Evolutionary conservation across 768 basidiomycete genomes (phyloP).

Genomic region (Boletus rufocinnamomeus): DNA sequence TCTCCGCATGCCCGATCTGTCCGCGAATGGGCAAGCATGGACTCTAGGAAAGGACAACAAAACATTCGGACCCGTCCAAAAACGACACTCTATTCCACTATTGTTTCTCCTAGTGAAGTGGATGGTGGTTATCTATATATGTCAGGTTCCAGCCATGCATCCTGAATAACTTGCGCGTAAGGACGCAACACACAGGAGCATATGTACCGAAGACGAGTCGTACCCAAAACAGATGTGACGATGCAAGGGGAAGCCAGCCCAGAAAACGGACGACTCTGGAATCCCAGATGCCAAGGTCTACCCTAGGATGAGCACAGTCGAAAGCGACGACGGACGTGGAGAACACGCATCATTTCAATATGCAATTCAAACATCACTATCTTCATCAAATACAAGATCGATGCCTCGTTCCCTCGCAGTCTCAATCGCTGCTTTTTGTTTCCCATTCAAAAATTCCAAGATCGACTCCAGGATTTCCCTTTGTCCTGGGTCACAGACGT

Average conservation of each 20-base stretch:
- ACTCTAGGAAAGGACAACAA: too few relatives aligned
- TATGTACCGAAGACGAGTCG: too few relatives aligned
- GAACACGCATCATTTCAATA: not conserved
- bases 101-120: too few relatives aligned
- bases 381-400: conserved; percentile 51
- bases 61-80: too few relatives aligned
- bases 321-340: not conserved
- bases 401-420: conserved; percentile 54
- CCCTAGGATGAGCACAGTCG: not conserved
- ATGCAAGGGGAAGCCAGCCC: not conserved
- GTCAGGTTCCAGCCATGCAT: too few relatives aligned
- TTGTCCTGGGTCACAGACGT: conserved; percentile 48
- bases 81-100: too few relatives aligned
- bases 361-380: conserved; percentile 14
- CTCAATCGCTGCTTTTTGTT: conserved; percentile 49
- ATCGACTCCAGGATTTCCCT: conserved; percentile 56
- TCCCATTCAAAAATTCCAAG: conserved; percentile 48
- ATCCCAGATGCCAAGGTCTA: not conserved
- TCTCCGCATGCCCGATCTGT: too few relatives aligned
- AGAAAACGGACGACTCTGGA: not conserved
- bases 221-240: too few relatives aligned
- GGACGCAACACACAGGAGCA: too few relatives aligned
- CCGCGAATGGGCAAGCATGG: too few relatives aligned
- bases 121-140: too few relatives aligned
- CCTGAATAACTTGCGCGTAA: too few relatives aligned